phyloP scores from a whole-genome alignment of 352 stramenopile species.

The Thraustochytrium striatum region DNA sequence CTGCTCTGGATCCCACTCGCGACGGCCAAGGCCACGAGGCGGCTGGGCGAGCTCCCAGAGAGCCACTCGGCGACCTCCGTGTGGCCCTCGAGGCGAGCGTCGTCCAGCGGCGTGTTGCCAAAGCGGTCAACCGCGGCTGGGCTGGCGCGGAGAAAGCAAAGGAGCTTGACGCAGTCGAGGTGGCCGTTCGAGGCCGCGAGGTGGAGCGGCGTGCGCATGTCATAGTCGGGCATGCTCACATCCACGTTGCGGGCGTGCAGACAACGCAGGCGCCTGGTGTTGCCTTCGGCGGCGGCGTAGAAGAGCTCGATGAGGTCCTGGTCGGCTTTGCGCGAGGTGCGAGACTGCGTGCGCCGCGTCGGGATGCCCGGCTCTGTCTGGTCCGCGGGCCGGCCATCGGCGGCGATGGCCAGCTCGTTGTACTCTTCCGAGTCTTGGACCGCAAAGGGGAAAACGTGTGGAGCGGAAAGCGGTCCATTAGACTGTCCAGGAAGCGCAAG shows the following conservation, averaged over 20 bases:
- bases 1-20: not conserved
- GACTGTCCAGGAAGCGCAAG: conserved; percentile 52
- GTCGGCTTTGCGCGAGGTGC: conserved; percentile 15
- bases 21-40: not conserved
- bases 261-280: conserved; percentile 2
- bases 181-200: conserved; percentile 66
- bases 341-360: not conserved
- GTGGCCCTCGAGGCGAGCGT: conserved; percentile 55
- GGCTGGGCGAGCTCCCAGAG: not conserved
- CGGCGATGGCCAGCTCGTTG: not conserved
- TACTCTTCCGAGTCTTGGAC: conserved; percentile 42
- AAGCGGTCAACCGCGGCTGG: conserved; percentile 67
- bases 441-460: conserved; percentile 56
- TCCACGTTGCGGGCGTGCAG: conserved; percentile 55
- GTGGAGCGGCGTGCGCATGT: conserved; percentile 67
- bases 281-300: conserved; percentile 12
- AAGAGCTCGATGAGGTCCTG: conserved; percentile 8
- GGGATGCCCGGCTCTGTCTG: not conserved
- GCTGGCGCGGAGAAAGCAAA: conserved; percentile 58
- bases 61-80: conserved; percentile 3
- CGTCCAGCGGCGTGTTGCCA: conserved; percentile 64
- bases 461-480: conserved; percentile 53
- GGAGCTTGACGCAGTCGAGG: conserved; percentile 59
- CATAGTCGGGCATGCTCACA: conserved; percentile 65
- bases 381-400: not conserved